phyloP scores from a whole-genome alignment of 345 rosid species.

The Hypericum perforatum region DNA sequence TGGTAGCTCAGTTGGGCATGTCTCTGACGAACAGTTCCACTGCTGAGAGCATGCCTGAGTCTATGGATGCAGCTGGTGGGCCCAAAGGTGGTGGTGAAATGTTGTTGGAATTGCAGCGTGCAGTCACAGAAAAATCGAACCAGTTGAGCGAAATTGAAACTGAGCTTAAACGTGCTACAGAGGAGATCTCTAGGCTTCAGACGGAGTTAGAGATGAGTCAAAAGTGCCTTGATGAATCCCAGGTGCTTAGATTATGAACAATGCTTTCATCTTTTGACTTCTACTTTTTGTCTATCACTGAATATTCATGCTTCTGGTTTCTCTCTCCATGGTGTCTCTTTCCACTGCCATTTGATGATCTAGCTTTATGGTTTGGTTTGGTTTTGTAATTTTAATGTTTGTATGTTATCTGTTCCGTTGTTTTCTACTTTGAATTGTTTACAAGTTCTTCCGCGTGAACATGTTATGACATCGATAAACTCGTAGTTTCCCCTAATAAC shows the following conservation, averaged over 20 bases:
- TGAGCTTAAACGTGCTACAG: constrained; percentile 58
- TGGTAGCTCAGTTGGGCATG: constrained; percentile 45
- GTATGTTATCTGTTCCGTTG: no score
- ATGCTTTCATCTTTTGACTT: no score
- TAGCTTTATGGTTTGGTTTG: no score
- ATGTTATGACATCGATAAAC: no score
- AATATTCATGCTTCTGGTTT: no score
- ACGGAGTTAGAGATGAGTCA: constrained; percentile 65
- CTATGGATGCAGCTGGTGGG: constrained; percentile 34
- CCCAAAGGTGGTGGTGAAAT: constrained; percentile 28
- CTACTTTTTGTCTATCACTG: no score
- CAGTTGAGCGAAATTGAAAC: constrained; percentile 53
- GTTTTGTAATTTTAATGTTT: no score
- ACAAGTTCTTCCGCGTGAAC: no score
- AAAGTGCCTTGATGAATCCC: constrained; percentile 91
- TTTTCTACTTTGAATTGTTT: no score
- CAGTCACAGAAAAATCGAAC: constrained; percentile 51
- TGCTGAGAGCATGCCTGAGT: constrained; percentile 69
- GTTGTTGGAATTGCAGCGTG: constrained; percentile 44
- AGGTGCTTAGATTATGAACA: constrained; percentile 34
- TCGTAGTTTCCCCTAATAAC: no score
- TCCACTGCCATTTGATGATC: no score
- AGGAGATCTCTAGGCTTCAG: constrained; percentile 54
- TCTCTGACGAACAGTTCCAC: constrained; percentile 75
- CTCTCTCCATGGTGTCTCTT: no score